phyloP scores from a whole-genome alignment of 495 filamentous ascomycete genomes.

The Penicillium parvum region DNA sequence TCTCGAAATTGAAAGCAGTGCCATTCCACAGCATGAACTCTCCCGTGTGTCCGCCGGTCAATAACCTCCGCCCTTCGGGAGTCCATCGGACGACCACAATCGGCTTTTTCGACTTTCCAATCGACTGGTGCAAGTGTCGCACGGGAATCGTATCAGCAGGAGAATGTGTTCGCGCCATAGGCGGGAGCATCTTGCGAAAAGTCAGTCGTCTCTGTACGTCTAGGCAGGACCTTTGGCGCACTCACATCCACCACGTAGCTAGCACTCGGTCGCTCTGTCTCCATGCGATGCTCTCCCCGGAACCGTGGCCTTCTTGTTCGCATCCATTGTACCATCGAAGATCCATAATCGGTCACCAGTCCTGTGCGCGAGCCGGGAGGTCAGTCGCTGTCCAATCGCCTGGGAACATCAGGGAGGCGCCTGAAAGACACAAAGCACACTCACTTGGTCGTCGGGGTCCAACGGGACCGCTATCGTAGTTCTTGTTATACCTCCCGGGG shows the following conservation, averaged over 20 bases:
- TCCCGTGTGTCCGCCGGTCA: constrained; percentile 91
- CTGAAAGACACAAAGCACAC: constrained; percentile 11
- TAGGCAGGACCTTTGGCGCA: constrained; percentile 6
- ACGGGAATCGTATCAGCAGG: constrained; percentile 82
- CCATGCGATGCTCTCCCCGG: constrained; percentile 59
- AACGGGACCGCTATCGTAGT: constrained; percentile 34
- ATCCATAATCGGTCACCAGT: constrained; percentile 92
- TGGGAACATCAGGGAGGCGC: neutral
- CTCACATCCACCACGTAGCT: constrained; percentile 88
- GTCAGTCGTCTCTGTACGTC: constrained; percentile 12
- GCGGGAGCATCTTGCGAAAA: constrained; percentile 73
- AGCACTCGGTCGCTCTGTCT: constrained; percentile 76
- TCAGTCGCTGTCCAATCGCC: constrained; percentile 7
- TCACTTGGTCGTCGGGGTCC: constrained; percentile 43
- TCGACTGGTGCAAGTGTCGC: constrained; percentile 86
- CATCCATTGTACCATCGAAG: constrained; percentile 91
- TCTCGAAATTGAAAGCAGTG: constrained; percentile 98
- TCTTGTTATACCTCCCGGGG: constrained; percentile 31
- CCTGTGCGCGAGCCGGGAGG: constrained; percentile 20
- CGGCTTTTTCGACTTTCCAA: constrained; percentile 96
- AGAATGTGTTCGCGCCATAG: constrained; percentile 62
- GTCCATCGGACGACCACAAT: constrained; percentile 98
- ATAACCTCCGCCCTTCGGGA: constrained; percentile 82
- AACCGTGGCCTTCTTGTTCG: constrained; percentile 74
- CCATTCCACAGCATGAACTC: constrained; percentile 99